Percentiles rank a stretch among this genome's conserved stretches.
These are phyloP conservation scores for Fraxinus anomala DNA, from an alignment of 257 asterid genomes.

Conservation along the genomic window DNA sequence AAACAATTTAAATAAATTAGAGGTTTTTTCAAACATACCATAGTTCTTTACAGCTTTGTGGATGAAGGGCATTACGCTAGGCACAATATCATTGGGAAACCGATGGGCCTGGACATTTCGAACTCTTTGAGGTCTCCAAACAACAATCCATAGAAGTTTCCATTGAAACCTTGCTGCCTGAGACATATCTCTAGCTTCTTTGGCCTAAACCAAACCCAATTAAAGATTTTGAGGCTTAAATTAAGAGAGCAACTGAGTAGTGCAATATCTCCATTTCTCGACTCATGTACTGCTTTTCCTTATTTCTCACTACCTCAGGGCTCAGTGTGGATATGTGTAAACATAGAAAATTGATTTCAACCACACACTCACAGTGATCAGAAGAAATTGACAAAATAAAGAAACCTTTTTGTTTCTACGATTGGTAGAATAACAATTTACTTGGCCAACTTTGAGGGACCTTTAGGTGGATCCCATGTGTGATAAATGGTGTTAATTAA, in stretches of 20 bases:
- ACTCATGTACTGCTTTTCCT: neutral
- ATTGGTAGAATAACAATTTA: too few relatives aligned
- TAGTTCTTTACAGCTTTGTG: conserved; percentile 22
- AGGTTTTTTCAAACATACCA: conserved; percentile 24
- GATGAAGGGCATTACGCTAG: conserved; percentile 38
- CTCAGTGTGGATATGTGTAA: too few relatives aligned
- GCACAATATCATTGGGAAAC: conserved; percentile 36
- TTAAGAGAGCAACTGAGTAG: neutral
- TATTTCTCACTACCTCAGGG: too few relatives aligned
- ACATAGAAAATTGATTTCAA: too few relatives aligned
- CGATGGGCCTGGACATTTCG: conserved; percentile 35
- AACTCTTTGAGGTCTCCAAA: conserved; percentile 47
- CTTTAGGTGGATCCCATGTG: too few relatives aligned
- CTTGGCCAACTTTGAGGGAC: too few relatives aligned
- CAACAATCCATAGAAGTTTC: conserved; percentile 39
- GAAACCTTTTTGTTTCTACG: too few relatives aligned
- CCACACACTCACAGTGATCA: too few relatives aligned
- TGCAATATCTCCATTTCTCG: neutral
- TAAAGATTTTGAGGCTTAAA: conserved; percentile 35
- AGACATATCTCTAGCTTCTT: conserved; percentile 41
- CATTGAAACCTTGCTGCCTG: conserved; percentile 42
- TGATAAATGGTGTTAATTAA: too few relatives aligned
- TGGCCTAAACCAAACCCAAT: conserved; percentile 42
- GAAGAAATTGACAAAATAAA: too few relatives aligned
- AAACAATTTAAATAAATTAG: too few relatives aligned